These are phyloP conservation scores for Mortierella sp. DNA, from an alignment of 371 early-diverging fungal species.

Conservation along the genomic window DNA sequence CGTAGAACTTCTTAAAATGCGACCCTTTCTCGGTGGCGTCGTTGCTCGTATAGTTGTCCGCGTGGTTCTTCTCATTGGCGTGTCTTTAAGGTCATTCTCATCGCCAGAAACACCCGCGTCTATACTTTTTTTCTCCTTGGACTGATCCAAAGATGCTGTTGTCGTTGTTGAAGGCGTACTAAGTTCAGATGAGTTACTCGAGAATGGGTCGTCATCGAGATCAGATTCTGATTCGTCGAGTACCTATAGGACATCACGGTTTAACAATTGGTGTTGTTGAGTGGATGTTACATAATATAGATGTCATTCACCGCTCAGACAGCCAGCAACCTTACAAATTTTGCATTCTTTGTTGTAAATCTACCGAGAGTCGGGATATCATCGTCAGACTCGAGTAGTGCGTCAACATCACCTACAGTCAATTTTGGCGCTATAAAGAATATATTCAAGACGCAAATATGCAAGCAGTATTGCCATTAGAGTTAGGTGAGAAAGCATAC, in stretches of 20 bases:
- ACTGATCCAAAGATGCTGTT: not conserved
- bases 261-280: too few species aligned
- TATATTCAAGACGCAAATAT: not conserved
- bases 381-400: slow-evolving; percentile 27
- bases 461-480: not conserved
- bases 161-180: slow-evolving; percentile 5
- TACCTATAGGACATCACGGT: not conserved
- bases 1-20: slow-evolving; percentile 12
- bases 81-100: not conserved
- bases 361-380: slow-evolving; percentile 24
- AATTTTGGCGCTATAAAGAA: not conserved
- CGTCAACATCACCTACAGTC: not conserved
- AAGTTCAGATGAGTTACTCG: not conserved
- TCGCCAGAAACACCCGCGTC: slow-evolving; percentile 5
- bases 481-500: not conserved
- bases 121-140: not conserved
- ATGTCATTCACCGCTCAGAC: too few species aligned
- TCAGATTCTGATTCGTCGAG: slow-evolving; percentile 40
- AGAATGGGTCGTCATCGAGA: slow-evolving; percentile 30
- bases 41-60: not conserved
- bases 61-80: not conserved
- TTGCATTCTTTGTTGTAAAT: slow-evolving; percentile 8
- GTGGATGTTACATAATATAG: too few species aligned
- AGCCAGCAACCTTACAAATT: slow-evolving; percentile 3
- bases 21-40: slow-evolving; percentile 8